Conservation (phyloP, 169 alveolate genomes). For the Theileria sp. region DNA sequence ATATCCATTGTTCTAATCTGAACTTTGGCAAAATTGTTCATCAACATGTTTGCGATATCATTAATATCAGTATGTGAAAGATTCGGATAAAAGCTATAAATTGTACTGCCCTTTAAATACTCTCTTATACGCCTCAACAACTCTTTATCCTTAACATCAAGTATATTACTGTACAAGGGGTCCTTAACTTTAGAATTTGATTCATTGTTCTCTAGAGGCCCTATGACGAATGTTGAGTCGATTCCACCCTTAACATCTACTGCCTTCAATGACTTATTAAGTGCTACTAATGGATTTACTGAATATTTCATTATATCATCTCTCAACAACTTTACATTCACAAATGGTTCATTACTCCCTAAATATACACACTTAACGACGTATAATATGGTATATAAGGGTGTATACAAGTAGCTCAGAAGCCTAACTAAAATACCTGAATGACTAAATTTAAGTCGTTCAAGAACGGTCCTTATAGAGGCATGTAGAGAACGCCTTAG, state of each 20-base stretch:
- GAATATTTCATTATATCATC: conserved; percentile 46
- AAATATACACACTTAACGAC: background rate
- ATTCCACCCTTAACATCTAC: conserved; percentile 39
- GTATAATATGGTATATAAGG: background rate
- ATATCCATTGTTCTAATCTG: conserved; percentile 48
- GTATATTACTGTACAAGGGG: conserved; percentile 15
- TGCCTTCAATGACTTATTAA: conserved; percentile 31
- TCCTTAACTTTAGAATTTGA: background rate
- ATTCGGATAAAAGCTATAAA: conserved; percentile 25
- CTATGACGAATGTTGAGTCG: conserved; percentile 53
- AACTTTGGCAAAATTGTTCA: conserved; percentile 43
- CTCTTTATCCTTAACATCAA: conserved; percentile 30
- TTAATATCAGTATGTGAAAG: conserved; percentile 45
- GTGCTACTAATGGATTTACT: conserved; percentile 33
- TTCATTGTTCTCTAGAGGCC: conserved; percentile 34
- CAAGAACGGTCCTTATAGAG: conserved; percentile 34
- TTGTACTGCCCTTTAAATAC: conserved; percentile 25
- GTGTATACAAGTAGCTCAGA: background rate
- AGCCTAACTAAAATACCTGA: background rate
- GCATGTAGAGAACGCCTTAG: conserved; percentile 51
- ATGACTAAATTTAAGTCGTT: background rate
- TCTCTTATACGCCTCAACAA: conserved; percentile 17
- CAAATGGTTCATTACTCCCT: background rate
- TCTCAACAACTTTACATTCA: background rate
- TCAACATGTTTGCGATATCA: conserved; percentile 28